Base-by-base conservation (phyloP, 2,329 filamentous ascomycete species). In the Fulvia fulva region DNA sequence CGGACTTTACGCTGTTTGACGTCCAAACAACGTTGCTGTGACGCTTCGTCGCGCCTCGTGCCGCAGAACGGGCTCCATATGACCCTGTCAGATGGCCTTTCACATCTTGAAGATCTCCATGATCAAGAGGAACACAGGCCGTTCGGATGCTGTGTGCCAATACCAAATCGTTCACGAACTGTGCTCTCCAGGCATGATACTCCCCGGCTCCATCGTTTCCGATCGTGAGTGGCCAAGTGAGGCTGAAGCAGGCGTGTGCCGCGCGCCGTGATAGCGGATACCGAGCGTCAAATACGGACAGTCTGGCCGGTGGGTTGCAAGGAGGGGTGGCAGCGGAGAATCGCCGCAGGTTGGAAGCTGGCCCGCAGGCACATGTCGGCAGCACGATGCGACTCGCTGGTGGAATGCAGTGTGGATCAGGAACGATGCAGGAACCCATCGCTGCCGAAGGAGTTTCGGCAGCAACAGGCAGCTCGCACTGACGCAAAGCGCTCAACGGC, bases 341-440 rank as follows among this genome's bases (percentile, higher is more conserved):
- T 28, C 45, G 34, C 26, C 16, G 30, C 25, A 7, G 25, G 43
- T 34, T 21, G 43, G 23, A 32, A 16, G 41, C 43, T n/a, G n/a
- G n/a, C n/a, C n/a, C n/a, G n/a, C n/a, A n/a, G n/a, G n/a, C n/a
- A n/a, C 21, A 54, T 46, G 52, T 54, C 52, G 52, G 52, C 52
- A 46, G 25, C 19, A 45, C 8, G n/a, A 23, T 44, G 14, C 8
- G 37, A 47, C 3, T 47, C 12, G 23, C 2, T 28, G n/a, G 25
- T 12, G 55, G 55, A 57, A 57, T 57, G 55, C 37, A 52, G 26
- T 19, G 55, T 57, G 55, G 55, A 57, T 53, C 55, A 46, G 55
- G 55, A 46, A 56, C 23, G 53, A 50, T 28, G 51, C 52, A 58
- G 45, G 51, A 43, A 58, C 51, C 25, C 32, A 32, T 49, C 21